Percentiles rank a stretch among this genome's conserved stretches.
Evolutionary conservation across 228 moss, liverwort and hornwort species (phyloP).

Genomic region (Sphagnum magellanicum): DNA sequence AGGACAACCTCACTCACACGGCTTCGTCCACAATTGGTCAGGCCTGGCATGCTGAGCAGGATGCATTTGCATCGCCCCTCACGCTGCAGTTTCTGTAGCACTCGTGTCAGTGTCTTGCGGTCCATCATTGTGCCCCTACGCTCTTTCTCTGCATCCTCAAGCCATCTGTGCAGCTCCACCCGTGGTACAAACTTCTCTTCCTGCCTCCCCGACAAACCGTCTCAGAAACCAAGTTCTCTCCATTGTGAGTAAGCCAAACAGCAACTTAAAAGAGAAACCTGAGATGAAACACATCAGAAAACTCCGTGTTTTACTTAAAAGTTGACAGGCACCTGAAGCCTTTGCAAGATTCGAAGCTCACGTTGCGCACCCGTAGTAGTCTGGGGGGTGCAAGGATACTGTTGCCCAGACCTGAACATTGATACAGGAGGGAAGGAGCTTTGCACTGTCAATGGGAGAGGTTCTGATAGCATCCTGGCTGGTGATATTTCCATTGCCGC

Average conservation of each 20-base stretch:
- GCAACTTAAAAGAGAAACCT: no score
- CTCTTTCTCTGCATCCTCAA: slow-evolving; percentile 81
- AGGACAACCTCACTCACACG: slow-evolving; percentile 84
- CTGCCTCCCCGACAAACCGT: slow-evolving; percentile 29
- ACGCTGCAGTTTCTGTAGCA: slow-evolving; percentile 83
- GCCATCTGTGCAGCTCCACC: slow-evolving; percentile 97
- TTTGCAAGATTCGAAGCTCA: slow-evolving; percentile 81
- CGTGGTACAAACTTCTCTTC: slow-evolving; percentile 83
- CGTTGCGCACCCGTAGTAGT: slow-evolving; percentile 84
- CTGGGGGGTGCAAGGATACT: slow-evolving; percentile 44
- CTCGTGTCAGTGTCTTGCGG: slow-evolving; percentile 82
- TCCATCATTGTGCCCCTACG: slow-evolving; percentile 91
- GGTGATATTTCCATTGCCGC: neutral
- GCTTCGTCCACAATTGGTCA: slow-evolving; percentile 92
- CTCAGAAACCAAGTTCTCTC: no score
- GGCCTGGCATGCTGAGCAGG: slow-evolving; percentile 86
- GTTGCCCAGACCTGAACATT: slow-evolving; percentile 33
- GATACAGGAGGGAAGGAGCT: slow-evolving; percentile 1
- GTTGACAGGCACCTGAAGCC: slow-evolving; percentile 54
- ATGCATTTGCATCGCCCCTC: slow-evolving; percentile 88
- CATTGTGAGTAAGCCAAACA: no score
- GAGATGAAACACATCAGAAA: no score
- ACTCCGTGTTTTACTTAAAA: no score
- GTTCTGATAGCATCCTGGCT: no score
- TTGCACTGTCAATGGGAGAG: neutral